A percentile compares a stretch with the other conserved stretches of the same genome.
Conservation (phyloP, 768 basidiomycete genomes). For the Rickenella mellea region DNA sequence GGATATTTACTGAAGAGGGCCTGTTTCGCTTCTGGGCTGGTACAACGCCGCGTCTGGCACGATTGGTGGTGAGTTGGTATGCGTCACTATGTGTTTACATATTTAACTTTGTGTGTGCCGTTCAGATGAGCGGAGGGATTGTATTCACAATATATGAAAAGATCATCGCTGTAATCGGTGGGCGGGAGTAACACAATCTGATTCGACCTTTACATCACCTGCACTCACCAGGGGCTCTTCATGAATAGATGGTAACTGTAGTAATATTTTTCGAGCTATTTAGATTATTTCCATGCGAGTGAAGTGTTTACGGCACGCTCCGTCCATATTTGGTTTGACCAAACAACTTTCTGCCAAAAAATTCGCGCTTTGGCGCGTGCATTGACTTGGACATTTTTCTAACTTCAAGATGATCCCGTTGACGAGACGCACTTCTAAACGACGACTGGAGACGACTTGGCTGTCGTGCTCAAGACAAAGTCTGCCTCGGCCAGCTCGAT, state of each 20-base stretch:
- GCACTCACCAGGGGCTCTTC: too few species aligned
- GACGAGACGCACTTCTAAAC: constrained; percentile 15
- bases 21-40: constrained; percentile 92
- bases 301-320: too few species aligned
- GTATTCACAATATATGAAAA: constrained; percentile 90
- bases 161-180: constrained; percentile 46
- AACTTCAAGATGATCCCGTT: background rate
- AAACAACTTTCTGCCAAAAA: too few species aligned
- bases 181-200: too few species aligned
- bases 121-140: constrained; percentile 83
- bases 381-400: too few species aligned
- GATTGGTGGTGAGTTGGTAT: constrained; percentile 75
- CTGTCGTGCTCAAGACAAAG: constrained; percentile 55
- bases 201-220: too few species aligned
- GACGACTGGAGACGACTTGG: constrained; percentile 25
- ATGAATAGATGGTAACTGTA: too few species aligned
- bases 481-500: constrained; percentile 60
- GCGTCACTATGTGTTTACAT: background rate
- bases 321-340: too few species aligned
- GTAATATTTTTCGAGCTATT: too few species aligned
- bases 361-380: too few species aligned
- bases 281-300: too few species aligned
- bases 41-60: constrained; percentile 79
- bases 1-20: constrained; percentile 92
- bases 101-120: too few species aligned